phyloP scores from a whole-genome alignment of 306 rosid species.

The Trifolium dubium region DNA sequence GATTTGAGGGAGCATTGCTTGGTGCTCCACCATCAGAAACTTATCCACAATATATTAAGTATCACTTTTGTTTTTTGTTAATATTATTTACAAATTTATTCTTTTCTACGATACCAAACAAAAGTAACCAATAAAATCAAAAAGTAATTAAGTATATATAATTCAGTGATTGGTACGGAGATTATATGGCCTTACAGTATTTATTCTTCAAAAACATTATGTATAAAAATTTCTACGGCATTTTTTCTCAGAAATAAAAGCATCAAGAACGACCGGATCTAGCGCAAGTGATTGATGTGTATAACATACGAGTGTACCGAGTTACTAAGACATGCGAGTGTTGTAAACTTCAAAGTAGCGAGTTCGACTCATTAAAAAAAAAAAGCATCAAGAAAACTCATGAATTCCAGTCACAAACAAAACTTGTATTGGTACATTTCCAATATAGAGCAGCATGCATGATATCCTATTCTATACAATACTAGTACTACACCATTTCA shows the following conservation, averaged over 20 bases:
- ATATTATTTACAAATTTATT: not conserved
- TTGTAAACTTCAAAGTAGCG: not conserved
- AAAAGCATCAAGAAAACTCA: not conserved
- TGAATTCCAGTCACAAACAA: not conserved
- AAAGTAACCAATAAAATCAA: not conserved
- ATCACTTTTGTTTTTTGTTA: not conserved
- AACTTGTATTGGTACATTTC: constrained; percentile 29
- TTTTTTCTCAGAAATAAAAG: not conserved
- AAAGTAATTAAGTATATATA: not conserved
- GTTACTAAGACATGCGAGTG: not conserved
- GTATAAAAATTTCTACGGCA: not conserved
- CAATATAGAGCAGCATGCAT: constrained; percentile 34
- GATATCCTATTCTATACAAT: constrained; percentile 38
- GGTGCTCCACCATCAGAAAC: not conserved
- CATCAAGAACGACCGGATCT: not conserved
- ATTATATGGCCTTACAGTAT: not conserved
- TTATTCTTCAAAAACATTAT: not conserved
- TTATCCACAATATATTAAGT: not conserved
- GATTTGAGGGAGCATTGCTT: not conserved
- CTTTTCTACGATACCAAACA: not conserved
- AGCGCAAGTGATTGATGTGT: not conserved
- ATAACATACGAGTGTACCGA: not conserved
- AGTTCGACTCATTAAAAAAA: not conserved
- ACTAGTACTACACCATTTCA: constrained; percentile 15
- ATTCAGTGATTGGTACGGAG: not conserved